Conservation (phyloP, 768 basidiomycete species). For the Saitozyma sp. region DNA sequence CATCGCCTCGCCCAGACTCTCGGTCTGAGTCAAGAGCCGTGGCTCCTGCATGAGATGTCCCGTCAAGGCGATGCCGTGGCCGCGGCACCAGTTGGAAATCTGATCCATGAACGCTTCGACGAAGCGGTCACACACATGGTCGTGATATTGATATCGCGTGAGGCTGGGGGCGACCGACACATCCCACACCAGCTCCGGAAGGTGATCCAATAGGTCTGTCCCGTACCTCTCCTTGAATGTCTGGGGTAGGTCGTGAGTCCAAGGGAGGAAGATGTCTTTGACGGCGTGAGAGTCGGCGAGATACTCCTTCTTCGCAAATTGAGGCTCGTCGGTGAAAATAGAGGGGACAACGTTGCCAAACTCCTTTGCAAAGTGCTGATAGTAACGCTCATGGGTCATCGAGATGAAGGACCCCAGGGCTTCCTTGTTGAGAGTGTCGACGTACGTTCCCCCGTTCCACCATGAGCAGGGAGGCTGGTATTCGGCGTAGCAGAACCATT, state of each 20-base stretch:
- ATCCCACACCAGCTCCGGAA: conserved; percentile 39
- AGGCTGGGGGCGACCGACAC: conserved; percentile 12
- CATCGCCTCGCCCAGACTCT: conserved; percentile 31
- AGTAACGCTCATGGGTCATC: conserved; percentile 33
- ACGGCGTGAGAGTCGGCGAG: conserved; percentile 16
- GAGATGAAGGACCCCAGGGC: conserved; percentile 29
- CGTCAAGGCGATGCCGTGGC: conserved; percentile 22
- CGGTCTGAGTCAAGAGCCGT: conserved; percentile 25
- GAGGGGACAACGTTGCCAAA: conserved; percentile 30
- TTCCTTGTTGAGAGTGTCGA: conserved; percentile 26
- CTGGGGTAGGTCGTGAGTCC: conserved; percentile 19
- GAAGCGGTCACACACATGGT: conserved; percentile 37
- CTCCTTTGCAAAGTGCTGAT: conserved; percentile 22
- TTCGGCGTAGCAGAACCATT: conserved; percentile 35
- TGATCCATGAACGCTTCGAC: conserved; percentile 20
- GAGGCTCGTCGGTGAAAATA: conserved; percentile 44
- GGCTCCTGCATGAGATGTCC: conserved; percentile 29
- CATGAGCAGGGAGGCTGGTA: conserved; percentile 13
- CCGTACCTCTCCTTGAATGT: conserved; percentile 15
- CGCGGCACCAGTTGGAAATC: conserved; percentile 30
- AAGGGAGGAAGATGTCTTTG: conserved; percentile 35
- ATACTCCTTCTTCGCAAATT: conserved; percentile 18
- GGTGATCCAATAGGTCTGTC: conserved; percentile 18
- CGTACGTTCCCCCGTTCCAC: conserved; percentile 25
- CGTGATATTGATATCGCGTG: conserved; percentile 23